phyloP scores from a whole-genome alignment of 129 eudicot genomes.

The Pittosporum tobira region DNA sequence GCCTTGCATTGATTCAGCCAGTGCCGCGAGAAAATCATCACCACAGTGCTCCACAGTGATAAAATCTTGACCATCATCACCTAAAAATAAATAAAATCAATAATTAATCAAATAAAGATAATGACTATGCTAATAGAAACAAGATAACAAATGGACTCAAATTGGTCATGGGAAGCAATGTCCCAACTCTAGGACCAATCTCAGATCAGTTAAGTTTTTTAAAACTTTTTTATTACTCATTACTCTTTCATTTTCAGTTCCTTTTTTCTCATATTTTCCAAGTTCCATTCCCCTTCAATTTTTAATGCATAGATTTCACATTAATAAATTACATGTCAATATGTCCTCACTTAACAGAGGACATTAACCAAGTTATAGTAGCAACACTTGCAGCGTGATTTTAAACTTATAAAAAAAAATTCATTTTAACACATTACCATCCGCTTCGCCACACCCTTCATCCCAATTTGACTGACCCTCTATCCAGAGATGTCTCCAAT shows the following conservation, averaged over 20 bases:
- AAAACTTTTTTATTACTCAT: too few species aligned
- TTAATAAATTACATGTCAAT: too few species aligned
- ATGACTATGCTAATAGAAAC: background rate
- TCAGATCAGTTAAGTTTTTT: background rate
- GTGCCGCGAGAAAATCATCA: constrained; percentile 83
- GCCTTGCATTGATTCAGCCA: constrained; percentile 77
- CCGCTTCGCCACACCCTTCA: background rate
- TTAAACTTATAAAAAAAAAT: too few species aligned
- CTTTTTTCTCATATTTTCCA: too few species aligned
- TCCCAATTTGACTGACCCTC: background rate
- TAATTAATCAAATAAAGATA: constrained; percentile 5
- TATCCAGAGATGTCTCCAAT: background rate
- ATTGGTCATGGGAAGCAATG: background rate
- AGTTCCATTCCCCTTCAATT: too few species aligned
- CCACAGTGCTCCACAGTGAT: constrained; percentile 94
- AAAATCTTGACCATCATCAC: constrained; percentile 85
- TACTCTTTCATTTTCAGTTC: too few species aligned
- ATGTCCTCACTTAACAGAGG: too few species aligned
- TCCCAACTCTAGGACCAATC: constrained; percentile 3
- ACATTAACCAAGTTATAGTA: too few species aligned
- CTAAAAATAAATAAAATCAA: constrained; percentile 26
- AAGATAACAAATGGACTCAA: background rate
- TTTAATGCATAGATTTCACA: too few species aligned
- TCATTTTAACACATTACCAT: too few species aligned
- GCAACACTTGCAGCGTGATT: too few species aligned